These are phyloP conservation scores for Zoysia japonica DNA, from an alignment of 176 grass and related monocot genomes.

Conservation along the genomic window DNA sequence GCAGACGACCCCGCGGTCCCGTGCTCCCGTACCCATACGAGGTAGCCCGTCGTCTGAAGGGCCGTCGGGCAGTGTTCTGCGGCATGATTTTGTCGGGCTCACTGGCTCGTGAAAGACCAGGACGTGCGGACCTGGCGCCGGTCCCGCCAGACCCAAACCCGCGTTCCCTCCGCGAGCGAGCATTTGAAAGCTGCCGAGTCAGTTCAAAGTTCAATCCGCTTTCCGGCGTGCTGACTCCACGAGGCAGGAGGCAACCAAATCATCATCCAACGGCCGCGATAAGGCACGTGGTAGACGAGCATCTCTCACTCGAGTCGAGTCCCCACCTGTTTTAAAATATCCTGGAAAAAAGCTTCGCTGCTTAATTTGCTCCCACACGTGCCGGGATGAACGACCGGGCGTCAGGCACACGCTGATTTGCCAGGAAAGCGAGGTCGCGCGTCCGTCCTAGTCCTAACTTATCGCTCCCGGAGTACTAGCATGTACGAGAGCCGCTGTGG, in stretches of 20 bases:
- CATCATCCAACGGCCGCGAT: background rate
- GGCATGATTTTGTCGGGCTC: background rate
- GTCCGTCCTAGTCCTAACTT: background rate
- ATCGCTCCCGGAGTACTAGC: background rate
- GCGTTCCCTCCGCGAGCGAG: background rate
- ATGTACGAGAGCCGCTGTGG: background rate
- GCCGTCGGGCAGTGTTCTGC: background rate
- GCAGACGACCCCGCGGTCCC: too few species aligned
- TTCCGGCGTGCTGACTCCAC: background rate
- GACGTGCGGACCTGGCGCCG: background rate
- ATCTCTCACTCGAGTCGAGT: background rate
- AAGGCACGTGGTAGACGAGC: background rate
- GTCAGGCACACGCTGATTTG: background rate
- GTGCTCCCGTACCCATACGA: background rate
- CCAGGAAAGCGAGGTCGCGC: background rate
- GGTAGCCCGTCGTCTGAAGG: background rate
- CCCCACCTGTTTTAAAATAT: background rate
- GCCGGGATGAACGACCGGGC: background rate
- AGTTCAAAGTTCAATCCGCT: slow-evolving; percentile 1
- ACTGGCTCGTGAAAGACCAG: background rate
- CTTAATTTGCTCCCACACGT: background rate
- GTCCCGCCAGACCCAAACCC: background rate
- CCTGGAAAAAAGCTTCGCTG: background rate
- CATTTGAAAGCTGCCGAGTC: background rate
- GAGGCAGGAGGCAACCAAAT: background rate